Percentiles rank a stretch among this genome's conserved stretches.
These are phyloP conservation scores for Tausonia pullulans DNA, from an alignment of 1,284 basidiomycete species.

Conservation along the genomic window DNA sequence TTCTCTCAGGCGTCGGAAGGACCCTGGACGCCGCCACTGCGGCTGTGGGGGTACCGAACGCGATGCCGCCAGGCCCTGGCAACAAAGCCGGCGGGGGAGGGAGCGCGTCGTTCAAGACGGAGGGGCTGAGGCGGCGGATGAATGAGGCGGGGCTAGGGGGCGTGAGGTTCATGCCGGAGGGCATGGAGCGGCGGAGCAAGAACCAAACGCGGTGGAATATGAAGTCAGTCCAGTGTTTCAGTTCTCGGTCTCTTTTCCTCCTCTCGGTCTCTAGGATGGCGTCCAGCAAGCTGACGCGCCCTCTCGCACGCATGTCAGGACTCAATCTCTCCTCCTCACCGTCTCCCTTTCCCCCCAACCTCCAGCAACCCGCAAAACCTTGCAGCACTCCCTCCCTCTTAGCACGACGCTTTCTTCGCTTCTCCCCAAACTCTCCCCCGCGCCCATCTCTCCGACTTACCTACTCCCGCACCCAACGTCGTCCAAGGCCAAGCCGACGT, in stretches of 20 bases:
- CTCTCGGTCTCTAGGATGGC: neutral
- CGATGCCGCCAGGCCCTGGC: neutral
- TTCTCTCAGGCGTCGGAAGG: slow-evolving; percentile 6
- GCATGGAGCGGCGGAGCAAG: slow-evolving; percentile 9
- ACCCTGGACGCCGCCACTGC: slow-evolving; percentile 5
- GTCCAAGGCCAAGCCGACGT: neutral
- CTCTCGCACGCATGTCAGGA: neutral
- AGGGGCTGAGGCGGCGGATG: slow-evolving; percentile 8
- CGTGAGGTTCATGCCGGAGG: slow-evolving; percentile 8
- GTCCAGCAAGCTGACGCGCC: neutral
- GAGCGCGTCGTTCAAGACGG: neutral
- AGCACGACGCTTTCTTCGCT: neutral
- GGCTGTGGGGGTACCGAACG: neutral
- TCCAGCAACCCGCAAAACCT: neutral
- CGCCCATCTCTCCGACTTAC: neutral
- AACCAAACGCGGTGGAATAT: slow-evolving; percentile 14
- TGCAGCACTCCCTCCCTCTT: slow-evolving; percentile 9
- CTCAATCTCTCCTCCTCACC: slow-evolving; percentile 8
- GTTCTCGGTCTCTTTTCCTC: too few species aligned
- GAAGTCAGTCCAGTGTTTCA: slow-evolving; percentile 4
- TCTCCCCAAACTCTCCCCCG: neutral
- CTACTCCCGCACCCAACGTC: slow-evolving; percentile 14
- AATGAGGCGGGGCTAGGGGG: slow-evolving; percentile 6
- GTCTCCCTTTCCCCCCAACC: slow-evolving; percentile 1
- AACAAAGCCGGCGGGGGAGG: neutral